Percentiles rank a stretch among this genome's conserved stretches.
Evolutionary conservation across 169 alveolate species (phyloP).

Genomic region (Cardiosporidium cionae): DNA sequence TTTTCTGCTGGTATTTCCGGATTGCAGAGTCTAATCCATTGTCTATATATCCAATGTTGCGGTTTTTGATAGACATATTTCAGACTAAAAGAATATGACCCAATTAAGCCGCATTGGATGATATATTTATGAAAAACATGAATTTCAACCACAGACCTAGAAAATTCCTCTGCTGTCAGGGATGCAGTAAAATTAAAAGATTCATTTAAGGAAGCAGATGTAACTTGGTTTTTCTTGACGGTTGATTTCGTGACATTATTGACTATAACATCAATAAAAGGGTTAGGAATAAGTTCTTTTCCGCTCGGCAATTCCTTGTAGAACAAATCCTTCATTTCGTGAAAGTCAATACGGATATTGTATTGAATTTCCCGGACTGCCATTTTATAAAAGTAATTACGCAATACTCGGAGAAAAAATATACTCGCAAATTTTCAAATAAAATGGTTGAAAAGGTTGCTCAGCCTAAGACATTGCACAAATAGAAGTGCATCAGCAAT

Average conservation of each 20-base stretch:
- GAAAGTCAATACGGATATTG: conserved; percentile 42
- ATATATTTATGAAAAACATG: conserved; percentile 45
- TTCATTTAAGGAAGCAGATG: conserved; percentile 36
- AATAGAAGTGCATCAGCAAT: too few species aligned
- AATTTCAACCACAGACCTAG: conserved; percentile 38
- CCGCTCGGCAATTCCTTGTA: conserved; percentile 36
- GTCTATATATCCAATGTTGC: conserved; percentile 51
- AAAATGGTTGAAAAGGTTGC: too few species aligned
- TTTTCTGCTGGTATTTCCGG: conserved; percentile 38
- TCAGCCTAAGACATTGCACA: too few species aligned
- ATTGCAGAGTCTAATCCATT: conserved; percentile 41
- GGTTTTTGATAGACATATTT: conserved; percentile 36
- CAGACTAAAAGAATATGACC: conserved; percentile 42
- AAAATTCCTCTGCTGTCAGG: conserved; percentile 39
- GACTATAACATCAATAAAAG: conserved; percentile 44
- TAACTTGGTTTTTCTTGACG: conserved; percentile 39
- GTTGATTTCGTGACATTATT: conserved; percentile 38
- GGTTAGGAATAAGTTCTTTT: conserved; percentile 43
- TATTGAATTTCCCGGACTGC: conserved; percentile 32
- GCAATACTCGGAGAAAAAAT: too few species aligned
- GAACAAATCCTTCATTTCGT: conserved; percentile 40
- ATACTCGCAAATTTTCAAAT: too few species aligned
- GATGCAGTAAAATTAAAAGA: conserved; percentile 46
- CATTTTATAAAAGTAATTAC: too few species aligned
- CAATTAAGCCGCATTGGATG: conserved; percentile 45